Evolutionary conservation across 2,329 filamentous ascomycete species (phyloP).

Genomic region (Alternaria novae-zelandiae): DNA sequence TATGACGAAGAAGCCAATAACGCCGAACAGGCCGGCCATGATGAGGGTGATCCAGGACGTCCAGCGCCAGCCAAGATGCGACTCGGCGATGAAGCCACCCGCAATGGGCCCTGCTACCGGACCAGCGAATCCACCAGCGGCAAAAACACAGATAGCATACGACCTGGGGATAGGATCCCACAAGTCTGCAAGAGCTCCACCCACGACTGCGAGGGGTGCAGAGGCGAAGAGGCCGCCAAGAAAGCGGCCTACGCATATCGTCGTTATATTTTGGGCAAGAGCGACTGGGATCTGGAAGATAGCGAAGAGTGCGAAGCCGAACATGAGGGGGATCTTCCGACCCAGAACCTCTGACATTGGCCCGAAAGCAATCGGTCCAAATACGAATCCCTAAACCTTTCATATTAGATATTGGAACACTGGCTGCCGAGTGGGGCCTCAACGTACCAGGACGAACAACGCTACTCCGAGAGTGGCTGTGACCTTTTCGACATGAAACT

Average conservation of each 20-base stretch:
- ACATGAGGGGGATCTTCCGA: constrained; percentile 44
- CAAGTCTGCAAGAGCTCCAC: constrained; percentile 44
- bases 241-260: constrained; percentile 60
- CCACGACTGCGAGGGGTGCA: constrained; percentile 44
- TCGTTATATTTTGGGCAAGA: constrained; percentile 57
- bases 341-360: constrained; percentile 61
- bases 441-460: constrained; percentile 51
- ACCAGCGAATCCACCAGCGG: constrained; percentile 44
- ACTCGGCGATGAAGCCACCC: constrained; percentile 45
- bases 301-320: constrained; percentile 45
- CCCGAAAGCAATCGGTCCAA: constrained; percentile 52
- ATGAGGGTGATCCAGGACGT: constrained; percentile 48
- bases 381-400: constrained; percentile 55
- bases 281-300: constrained; percentile 51
- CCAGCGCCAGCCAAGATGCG: constrained; percentile 46
- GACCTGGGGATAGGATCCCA: constrained; percentile 46
- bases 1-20: constrained; percentile 29
- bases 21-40: constrained; percentile 38
- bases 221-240: constrained; percentile 60
- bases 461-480: constrained; percentile 58
- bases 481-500: constrained; percentile 55
- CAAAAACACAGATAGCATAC: constrained; percentile 47
- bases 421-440: not conserved
- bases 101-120: constrained; percentile 57
- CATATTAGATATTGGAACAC: not conserved